Evolutionary conservation across 495 filamentous ascomycete genomes (phyloP), one percentile per base, ranked within the genome.

Genomic region (Annulohypoxylon maeteangense): DNA sequence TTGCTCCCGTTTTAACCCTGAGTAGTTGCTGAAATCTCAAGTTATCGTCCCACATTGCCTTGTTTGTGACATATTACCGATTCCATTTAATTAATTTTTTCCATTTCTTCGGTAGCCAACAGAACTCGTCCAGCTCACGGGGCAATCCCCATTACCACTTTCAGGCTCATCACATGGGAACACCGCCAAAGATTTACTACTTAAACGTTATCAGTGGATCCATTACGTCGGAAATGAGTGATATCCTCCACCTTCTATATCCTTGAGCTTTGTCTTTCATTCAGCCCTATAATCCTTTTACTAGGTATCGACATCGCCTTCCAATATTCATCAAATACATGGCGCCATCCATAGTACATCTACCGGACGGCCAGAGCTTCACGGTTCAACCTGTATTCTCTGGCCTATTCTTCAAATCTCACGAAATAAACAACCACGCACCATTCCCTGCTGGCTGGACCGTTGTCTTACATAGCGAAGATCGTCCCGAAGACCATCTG

Each of bases 361-460:
- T 98, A 56, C 94, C 94, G 68, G 95, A 98, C 80, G 94, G 93
- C 74, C 92, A 93, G 81, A 91, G 85, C 70, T 85, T 95, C 68
- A 90, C 89, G 0, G 89, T 97, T 22, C 87, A 87, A 14, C 91
- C 93, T 3, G 92, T 97, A 34, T 98, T 97, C 77, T 93, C 91
- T 31, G 94, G 94, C 50, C 83, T 95, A 59, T 92, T 88, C 73
- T 98, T 98, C 89, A 95, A 93, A 76, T 87, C 88, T 31, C 90
- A 93, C 78, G 90, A 94, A 47, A 82, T 91, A 50, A 91, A 84
- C 66, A 76, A 91, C 73, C 86, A 89, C 66, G 86, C 87, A 18
- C 83, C 88, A 23, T 94, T 97, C 68, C 92, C 93, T 2, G 87
- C 91, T 1, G 94, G 94, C 36, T 98, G 94, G 94, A 95, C 91